Evolutionary conservation across 176 grass and related monocot species (phyloP), one percentile per base, ranked within the genome.

Genomic region (Bothriochloa decipiens): DNA sequence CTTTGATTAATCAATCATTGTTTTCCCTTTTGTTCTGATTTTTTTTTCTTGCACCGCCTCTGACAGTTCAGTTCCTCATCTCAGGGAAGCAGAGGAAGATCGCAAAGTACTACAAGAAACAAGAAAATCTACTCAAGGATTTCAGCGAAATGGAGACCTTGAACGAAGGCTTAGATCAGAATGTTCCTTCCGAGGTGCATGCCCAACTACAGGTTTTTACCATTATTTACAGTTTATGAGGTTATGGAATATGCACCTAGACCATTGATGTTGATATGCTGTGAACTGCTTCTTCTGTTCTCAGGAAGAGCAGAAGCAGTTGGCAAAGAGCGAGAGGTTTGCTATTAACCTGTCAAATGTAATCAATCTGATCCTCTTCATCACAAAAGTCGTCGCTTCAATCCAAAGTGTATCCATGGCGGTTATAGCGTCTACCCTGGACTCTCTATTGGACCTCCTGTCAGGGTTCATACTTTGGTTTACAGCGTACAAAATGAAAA

Each of bases 401-500:
- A 11, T 89, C 3, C 75, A 99, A 70, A 92, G 81, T 43, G 3
- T 50, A 66, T 99, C 96, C 16, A 79, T 96, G 96, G 93, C 89
- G 22, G 96, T 99, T 33, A 99, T 99, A 28, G 96, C 96, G 26
- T 99, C 96, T 6, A 94, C 96, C 0, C 78, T 99, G 65, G 96
- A 99, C 80, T 99, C 96, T 47, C 81, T 99, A 13, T 70, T 99
- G 52, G 96, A 99, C 78, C 88, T 99, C 32, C 49, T 99, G 64
- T 98, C 96, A 57, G 96, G 96, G 27, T 69, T 96, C 76, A 99
- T 99, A 78, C 96, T 99, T 47, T 99, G 83, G 93, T 95, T 91
- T 16, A 99, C 96, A 0, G 79, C 96, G 5, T 23, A 96, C 49
- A 86, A 91, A 10, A 99, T 99, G 96, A 95, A 89, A 57, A 99